Evolutionary conservation across 129 eudicot genomes (phyloP), one percentile per base, ranked within the genome.

Genomic region (Tagetes patula): DNA sequence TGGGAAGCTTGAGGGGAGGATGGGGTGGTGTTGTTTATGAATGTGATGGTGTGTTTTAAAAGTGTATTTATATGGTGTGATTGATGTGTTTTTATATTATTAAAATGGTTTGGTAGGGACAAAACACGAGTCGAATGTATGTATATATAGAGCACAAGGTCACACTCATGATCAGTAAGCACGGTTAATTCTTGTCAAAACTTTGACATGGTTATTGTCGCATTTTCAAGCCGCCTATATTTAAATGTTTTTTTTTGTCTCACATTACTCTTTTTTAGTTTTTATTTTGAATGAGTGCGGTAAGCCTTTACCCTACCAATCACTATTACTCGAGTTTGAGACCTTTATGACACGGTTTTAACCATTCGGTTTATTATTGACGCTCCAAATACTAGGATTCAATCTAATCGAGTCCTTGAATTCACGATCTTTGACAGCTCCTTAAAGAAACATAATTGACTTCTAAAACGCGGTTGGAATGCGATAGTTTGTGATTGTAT

Each of bases 161-260:
- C 8, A 11, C 71, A 27, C 30, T 45, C 33, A n/a, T 8, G n/a
- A 48, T 38, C 43, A 7, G 6, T 42, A 42, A 8, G 53, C 36
- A 68, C 11, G 41, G 69, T 39, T 20, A 20, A 20, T 20, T 64
- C 69, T 64, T 62, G 67, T 67, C 54, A 68, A 32, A 32, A 68
- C 39, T 49, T 32, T 13, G 59, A 68, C 59, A 33, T 47, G 58
- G 42, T 68, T 47, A 32, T 68, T 6, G 32, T 47, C 42, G 27
- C 14, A 27, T 20, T 49, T 71, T 54, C 9, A 20, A 71, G 38
- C 75, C 66, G 66, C 66, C 66, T 60, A 11, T 32, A 54, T 71
- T 5, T 32, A 37, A 0, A 40, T 53, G n/a, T 14, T 70, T 9
- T 38, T 6, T 7, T 40, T 8, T 50, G 7, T 53, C 39, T 27